Evolutionary conservation across 164 flowering plant species (phyloP), one percentile per base, ranked within the genome.

Genomic region (Berberis vulgaris): DNA sequence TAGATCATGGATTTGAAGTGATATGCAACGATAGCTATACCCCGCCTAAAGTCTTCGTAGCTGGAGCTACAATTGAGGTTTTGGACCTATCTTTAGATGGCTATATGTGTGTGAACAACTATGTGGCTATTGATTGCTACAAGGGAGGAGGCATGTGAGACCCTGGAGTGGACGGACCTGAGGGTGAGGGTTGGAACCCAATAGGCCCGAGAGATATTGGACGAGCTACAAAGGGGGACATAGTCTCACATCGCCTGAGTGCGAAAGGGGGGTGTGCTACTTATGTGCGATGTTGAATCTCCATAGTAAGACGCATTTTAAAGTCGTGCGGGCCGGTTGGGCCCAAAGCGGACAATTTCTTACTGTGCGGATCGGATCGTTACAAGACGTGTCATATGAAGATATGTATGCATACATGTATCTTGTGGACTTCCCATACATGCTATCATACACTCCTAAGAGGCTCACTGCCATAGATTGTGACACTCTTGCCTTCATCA

Each of bases 391-490:
- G 26, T 26, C 26, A 0, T 26, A 26, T 7, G 4, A 26, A 26
- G 4, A 7, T 3, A 7, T 11, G 2, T 26, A 52, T 3, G 13
- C 12, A 52, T 3, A 52, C 10, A 7, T 3, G 10, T 12, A 52
- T 26, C 10, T 56, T 56, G 59, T 2, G 41, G 8, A 40, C 3
- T 40, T 40, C 11, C 26, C 38, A 6, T 65, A 45, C 63, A 47
- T 12, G 1, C 39, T 59, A 13, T 67, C 69, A 2, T 10, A 47
- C 39, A 60, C 43, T 40, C 63, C 49, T n/a, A 67, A 67, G 64
- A 67, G 40, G 64, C 49, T 67, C 40, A 44, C 43, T 2, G 69
- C 52, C 53, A 45, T 67, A 10, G 69, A 64, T 2, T 67, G 69
- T 26, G 64, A 67, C 43, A 60, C 64, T 12, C 2, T 3, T 5